Evolutionary conservation across 2,329 filamentous ascomycete genomes (phyloP), one percentile per base, ranked within the genome.

Genomic region (Penicillium sp.): DNA sequence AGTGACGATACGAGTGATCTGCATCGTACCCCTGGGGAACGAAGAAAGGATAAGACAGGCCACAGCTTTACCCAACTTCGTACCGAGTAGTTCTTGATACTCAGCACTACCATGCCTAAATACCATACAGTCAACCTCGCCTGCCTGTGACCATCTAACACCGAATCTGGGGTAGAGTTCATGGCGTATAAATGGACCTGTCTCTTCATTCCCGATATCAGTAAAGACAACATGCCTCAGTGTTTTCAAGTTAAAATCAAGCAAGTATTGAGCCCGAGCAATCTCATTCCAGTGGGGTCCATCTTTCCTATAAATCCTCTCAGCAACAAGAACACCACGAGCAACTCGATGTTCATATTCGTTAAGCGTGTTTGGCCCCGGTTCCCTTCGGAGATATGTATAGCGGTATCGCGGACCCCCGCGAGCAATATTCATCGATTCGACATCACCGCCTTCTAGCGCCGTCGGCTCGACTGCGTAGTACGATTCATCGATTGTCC

Each of bases 61-160:
- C 2, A 14, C 14, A 2, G 31, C 5, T 31, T 50, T 45, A 26
- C 47, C 47, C 18, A 55, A 24, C 14, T 22, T 20, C 2, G 53
- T 55, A 2, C 53, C 53, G 4, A 55, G 39, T 10, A 55, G 31
- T 16, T 55, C 53, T 8, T 51, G 39, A 13, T 51, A 55, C 9
- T 38, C 29, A 18, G 4, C 14, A 16, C 13, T 51, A 24, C 53
- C 47, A 13, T 37, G 39, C 1, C 20, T 5, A 16, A 55, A 44
- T 18, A 10, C 13, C 53, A 31, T 29, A 20, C 31, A 37, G 8
- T 20, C 14, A 7, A 32, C 14, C 0, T 24, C 10, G 10, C 5
- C 1, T 16, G 46, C 24, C 18, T 37, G 10, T 10, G 10, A 5
- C 53, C 53, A 55, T 1, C 1, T 2, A 18, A 29, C 14, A 9